These are phyloP conservation scores for Picea sitchensis DNA, from an alignment of 75 land plant species.

Conservation along the genomic window DNA sequence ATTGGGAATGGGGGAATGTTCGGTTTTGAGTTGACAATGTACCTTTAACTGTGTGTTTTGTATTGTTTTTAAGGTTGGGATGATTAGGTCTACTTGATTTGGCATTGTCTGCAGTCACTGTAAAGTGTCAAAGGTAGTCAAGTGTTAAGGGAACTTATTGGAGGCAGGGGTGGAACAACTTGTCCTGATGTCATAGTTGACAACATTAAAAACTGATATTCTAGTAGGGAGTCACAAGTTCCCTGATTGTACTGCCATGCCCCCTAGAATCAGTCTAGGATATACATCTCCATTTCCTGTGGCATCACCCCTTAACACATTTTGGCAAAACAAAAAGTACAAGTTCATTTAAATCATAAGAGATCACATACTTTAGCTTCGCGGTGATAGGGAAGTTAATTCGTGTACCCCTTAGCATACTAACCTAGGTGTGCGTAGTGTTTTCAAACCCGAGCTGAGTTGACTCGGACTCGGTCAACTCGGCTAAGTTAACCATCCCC, in stretches of 20 bases:
- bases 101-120: constrained; percentile 89
- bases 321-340: no score
- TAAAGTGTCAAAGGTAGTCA: constrained; percentile 61
- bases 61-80: constrained; percentile 57
- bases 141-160: constrained; percentile 70
- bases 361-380: no score
- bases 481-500: no score
- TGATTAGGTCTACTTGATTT: constrained; percentile 90
- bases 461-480: no score
- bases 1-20: background rate
- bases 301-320: no score
- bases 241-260: background rate
- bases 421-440: no score
- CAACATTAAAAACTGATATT: constrained; percentile 83
- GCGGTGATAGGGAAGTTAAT: no score
- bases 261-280: no score
- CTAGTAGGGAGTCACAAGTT: constrained; percentile 81
- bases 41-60: background rate
- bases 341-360: no score
- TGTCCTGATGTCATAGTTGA: constrained; percentile 90
- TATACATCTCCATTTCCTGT: no score
- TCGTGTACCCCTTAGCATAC: no score
- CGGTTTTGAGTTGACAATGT: background rate
- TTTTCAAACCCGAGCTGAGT: no score
- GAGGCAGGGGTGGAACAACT: constrained; percentile 86